Conservation (phyloP, 768 basidiomycete genomes). For the Tylopilus intermedius region DNA sequence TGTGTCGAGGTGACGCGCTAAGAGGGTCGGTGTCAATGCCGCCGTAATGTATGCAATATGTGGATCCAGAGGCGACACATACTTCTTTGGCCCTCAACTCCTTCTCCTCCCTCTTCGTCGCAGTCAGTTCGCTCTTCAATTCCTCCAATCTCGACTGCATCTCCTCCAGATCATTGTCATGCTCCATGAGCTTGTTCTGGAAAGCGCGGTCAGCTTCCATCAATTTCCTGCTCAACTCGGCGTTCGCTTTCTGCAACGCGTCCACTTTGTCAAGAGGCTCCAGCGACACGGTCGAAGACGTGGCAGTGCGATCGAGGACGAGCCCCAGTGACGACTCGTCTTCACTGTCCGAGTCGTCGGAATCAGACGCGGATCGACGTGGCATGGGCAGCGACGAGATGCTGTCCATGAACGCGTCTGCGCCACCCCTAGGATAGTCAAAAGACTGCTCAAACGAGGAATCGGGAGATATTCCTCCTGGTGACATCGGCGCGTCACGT, state of each 20-base stretch:
- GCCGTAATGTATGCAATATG: not conserved
- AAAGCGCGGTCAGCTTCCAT: conserved; percentile 68
- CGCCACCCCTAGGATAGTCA: conserved; percentile 31
- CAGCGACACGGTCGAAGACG: conserved; percentile 64
- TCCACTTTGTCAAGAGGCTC: conserved; percentile 71
- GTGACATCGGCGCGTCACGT: conserved; percentile 23
- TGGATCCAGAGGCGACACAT: conserved; percentile 11
- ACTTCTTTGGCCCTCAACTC: conserved; percentile 87
- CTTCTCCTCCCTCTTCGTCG: conserved; percentile 88
- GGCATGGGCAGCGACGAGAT: conserved; percentile 61
- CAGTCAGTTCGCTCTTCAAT: conserved; percentile 64
- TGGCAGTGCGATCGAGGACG: conserved; percentile 53
- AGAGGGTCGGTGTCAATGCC: conserved; percentile 10
- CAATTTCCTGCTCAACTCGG: conserved; percentile 70
- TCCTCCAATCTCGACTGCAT: conserved; percentile 77
- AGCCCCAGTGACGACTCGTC: conserved; percentile 50
- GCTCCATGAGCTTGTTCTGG: conserved; percentile 63
- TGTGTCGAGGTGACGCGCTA: conserved; percentile 63
- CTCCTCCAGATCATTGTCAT: conserved; percentile 80
- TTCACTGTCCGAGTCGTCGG: conserved; percentile 49
- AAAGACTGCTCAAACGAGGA: conserved; percentile 31
- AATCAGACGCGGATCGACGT: conserved; percentile 32
- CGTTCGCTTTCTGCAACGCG: conserved; percentile 65
- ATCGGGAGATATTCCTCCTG: conserved; percentile 35
- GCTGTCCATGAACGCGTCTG: conserved; percentile 41